phyloP scores from a whole-genome alignment of 2,329 filamentous ascomycete species.

The Aspergillus caelatus region DNA sequence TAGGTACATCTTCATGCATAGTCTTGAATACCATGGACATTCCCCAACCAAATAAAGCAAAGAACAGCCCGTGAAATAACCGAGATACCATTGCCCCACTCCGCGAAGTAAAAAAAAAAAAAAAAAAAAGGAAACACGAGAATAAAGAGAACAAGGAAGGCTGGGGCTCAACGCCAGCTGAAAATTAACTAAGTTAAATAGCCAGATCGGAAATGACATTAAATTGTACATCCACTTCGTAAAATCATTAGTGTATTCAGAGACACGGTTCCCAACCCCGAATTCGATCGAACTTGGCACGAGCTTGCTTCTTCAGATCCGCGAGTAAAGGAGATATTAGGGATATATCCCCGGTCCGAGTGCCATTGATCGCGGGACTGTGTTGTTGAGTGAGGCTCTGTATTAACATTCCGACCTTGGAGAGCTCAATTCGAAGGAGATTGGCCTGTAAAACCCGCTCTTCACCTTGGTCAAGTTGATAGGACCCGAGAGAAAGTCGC shows the following conservation, averaged over 20 bases:
- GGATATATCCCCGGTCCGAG: constrained; percentile 5
- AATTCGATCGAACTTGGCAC: constrained; percentile 7
- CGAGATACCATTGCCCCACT: too few species aligned
- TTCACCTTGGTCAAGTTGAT: constrained; percentile 3
- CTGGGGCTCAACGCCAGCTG: too few species aligned
- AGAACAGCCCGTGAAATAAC: too few species aligned
- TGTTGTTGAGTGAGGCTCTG: constrained; percentile 10
- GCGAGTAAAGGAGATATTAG: constrained; percentile 11
- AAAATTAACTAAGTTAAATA: too few species aligned
- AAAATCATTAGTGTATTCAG: not conserved
- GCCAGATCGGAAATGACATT: too few species aligned
- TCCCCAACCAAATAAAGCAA: too few species aligned
- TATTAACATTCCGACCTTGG: constrained; percentile 9
- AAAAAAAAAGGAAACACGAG: too few species aligned
- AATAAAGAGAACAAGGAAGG: too few species aligned
- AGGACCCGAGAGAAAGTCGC: not conserved
- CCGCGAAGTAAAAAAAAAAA: too few species aligned
- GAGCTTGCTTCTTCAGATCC: constrained; percentile 13
- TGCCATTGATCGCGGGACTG: constrained; percentile 1
- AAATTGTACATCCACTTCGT: not conserved
- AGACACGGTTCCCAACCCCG: constrained; percentile 8
- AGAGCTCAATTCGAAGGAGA: constrained; percentile 9
- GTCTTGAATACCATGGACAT: too few species aligned
- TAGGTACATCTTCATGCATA: too few species aligned
- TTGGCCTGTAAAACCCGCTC: constrained; percentile 9